Conservation (phyloP, 331 rosid genomes). For the Quercus phellos region DNA sequence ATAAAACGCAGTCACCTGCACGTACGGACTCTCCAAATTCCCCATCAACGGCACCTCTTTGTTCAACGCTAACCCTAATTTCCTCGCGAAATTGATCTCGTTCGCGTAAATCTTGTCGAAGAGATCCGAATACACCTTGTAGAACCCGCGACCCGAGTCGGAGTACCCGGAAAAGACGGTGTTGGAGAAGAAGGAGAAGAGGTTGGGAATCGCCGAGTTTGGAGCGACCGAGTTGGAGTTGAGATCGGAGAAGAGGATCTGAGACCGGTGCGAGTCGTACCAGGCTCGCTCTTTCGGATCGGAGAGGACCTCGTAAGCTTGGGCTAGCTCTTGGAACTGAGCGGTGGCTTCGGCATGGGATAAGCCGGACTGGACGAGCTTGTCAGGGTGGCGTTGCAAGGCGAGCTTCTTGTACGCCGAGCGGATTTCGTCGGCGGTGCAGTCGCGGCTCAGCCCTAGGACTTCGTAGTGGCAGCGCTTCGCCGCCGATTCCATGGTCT, state of each 20-base stretch:
- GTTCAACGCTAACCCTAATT: constrained; percentile 54
- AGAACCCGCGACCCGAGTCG: constrained; percentile 64
- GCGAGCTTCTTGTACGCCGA: constrained; percentile 73
- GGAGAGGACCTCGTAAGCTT: constrained; percentile 93
- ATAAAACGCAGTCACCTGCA: constrained; percentile 79
- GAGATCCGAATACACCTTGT: constrained; percentile 61
- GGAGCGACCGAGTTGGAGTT: constrained; percentile 35
- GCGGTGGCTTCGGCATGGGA: constrained; percentile 77
- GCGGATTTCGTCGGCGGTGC: constrained; percentile 68
- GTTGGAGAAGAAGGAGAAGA: constrained; percentile 87
- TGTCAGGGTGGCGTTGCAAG: constrained; percentile 93
- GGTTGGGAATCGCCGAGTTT: constrained; percentile 60
- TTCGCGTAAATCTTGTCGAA: constrained; percentile 62
- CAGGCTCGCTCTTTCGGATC: constrained; percentile 92
- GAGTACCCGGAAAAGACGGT: constrained; percentile 73
- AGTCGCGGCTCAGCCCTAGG: constrained; percentile 53
- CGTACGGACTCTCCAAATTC: constrained; percentile 66
- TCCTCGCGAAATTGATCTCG: constrained; percentile 60
- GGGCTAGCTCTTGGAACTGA: constrained; percentile 85
- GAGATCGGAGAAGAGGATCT: constrained; percentile 82
- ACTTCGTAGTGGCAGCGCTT: constrained; percentile 98
- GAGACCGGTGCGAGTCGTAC: constrained; percentile 97
- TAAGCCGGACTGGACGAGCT: constrained; percentile 77
- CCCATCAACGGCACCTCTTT: constrained; percentile 79
- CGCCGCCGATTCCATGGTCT: constrained; percentile 51